Base-by-base conservation (phyloP, 148 eudicot genomes). In the Silene latifolia region DNA sequence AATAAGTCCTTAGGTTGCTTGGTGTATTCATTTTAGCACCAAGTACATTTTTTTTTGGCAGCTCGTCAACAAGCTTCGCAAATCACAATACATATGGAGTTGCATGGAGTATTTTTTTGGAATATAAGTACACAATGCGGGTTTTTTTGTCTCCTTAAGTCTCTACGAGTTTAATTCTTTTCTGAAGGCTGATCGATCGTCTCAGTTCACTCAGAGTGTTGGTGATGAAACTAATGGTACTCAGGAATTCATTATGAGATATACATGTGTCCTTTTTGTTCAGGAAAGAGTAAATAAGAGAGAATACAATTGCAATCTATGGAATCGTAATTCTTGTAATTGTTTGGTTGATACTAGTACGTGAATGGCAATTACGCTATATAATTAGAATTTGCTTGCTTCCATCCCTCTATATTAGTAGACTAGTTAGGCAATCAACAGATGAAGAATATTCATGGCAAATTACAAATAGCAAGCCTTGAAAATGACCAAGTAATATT, bases 51-150 rank as follows among this genome's bases (percentile, higher is more conserved):
- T 19, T 19, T 67, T 44, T 67, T 18, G 46, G 53, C 53, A 44
- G 27, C 15, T 65, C 47, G 13, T 42, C 17, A 67, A 19, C 20
- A 67, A 51, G 27, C 24, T 67, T 19, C 25, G 19, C 20, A 32
- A 32, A 32, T 32, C 4, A 32, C 4, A 32, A 32, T 32, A 32
- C 17, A 64, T n/a, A 64, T 64, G 68, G 54, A 67, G 71, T n/a
- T 67, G 70, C 44, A 67, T n/a, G n/a, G n/a, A n/a, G n/a, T n/a
- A n/a, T n/a, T 67, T 67, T 39, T 39, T 19, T 27, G 67, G 67
- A 25, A 13, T 63, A 21, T 19, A 8, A 1, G 63, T 59, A 8
- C 25, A 59, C 1, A 7, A 5, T n/a, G 23, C 10, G 11, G 6
- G n/a, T n/a, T 0, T n/a, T 21, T 59, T 59, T 21, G 21, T 19